Base-by-base conservation (phyloP, 2,329 filamentous ascomycete species). In the Verticillium nonalfalfae region DNA sequence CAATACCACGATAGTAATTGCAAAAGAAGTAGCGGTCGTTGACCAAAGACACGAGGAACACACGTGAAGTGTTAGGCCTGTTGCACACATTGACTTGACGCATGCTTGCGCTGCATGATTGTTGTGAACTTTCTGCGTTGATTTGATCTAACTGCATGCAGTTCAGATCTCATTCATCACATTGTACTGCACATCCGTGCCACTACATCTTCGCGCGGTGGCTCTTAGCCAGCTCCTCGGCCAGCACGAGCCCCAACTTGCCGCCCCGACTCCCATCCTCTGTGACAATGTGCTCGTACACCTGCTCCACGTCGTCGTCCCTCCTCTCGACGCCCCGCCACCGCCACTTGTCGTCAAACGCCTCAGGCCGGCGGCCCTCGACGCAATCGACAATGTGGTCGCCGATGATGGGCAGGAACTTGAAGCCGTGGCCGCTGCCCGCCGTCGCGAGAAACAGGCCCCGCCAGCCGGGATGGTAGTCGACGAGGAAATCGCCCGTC, bases 401-500 rank as follows among this genome's bases (percentile, higher is more conserved):
- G 9, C 87, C 87, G 13, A 90, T 75, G 5, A 89, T 81, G 0
- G 87, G 87, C 60, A 90, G 72, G 72, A 90, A 90, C 72, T 90
- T 90, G 78, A 87, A 90, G 5, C 75, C 87, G 70, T 89, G 86
- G 3, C 86, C 85, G 65, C 84, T 87, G 59, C 85, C 86, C 3
- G 85, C 86, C 0, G 85, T 87, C 0, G 84, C 84, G 31, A 89
- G 68, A 67, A 89, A 88, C 4, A 88, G 73, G 14, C 81, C 80
- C 61, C 79, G 71, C 73, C 84, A 84, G 15, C 78, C 74, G 0
- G 89, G 89, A 68, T 91, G 88, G 72, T 87, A 86, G 68, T 87
- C 84, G 63, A 91, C 80, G 60, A 92, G 79, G 76, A 90, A 92
- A 70, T 92, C 86, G 26, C 85, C 89, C 18, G 84, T 85, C 7